Percentiles rank a stretch among this genome's conserved stretches.
Evolutionary conservation across 1,284 basidiomycete species (phyloP).

Genomic region (Volvariella surrecta): DNA sequence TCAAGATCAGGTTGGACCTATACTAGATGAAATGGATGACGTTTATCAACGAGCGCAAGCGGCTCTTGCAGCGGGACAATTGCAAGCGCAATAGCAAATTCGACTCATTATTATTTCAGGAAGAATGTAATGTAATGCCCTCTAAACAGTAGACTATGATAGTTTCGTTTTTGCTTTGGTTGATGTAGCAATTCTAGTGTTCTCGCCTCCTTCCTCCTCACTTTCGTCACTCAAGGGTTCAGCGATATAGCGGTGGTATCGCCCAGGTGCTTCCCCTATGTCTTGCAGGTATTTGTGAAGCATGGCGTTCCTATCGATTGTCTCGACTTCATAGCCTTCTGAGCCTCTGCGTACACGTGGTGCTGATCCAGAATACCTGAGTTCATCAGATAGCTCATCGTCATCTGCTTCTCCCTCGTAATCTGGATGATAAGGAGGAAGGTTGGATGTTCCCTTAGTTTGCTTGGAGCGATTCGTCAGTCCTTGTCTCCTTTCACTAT

Average conservation of each 20-base stretch:
- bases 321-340: slow-evolving; percentile 69
- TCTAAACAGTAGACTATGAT: too few species aligned
- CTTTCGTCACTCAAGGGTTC: slow-evolving; percentile 30
- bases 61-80: neutral
- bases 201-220: slow-evolving; percentile 13
- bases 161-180: too few species aligned
- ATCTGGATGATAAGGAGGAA: slow-evolving; percentile 70
- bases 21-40: slow-evolving; percentile 18
- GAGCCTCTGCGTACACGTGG: slow-evolving; percentile 54
- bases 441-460: slow-evolving; percentile 29
- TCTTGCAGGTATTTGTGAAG: slow-evolving; percentile 46
- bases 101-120: neutral
- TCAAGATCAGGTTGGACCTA: slow-evolving; percentile 15
- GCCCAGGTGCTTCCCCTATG: slow-evolving; percentile 41
- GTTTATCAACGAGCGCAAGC: slow-evolving; percentile 15
- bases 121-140: slow-evolving; percentile 2
- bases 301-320: slow-evolving; percentile 52
- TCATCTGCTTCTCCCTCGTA: slow-evolving; percentile 32
- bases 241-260: slow-evolving; percentile 57
- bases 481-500: slow-evolving; percentile 25
- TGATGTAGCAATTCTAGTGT: too few species aligned
- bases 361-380: slow-evolving; percentile 17
- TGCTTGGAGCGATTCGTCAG: slow-evolving; percentile 13
- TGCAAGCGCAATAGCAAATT: neutral
- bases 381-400: slow-evolving; percentile 25